Evolutionary conservation across 2,329 filamentous ascomycete species (phyloP).

Genomic region (Rachicladosporium sp.): DNA sequence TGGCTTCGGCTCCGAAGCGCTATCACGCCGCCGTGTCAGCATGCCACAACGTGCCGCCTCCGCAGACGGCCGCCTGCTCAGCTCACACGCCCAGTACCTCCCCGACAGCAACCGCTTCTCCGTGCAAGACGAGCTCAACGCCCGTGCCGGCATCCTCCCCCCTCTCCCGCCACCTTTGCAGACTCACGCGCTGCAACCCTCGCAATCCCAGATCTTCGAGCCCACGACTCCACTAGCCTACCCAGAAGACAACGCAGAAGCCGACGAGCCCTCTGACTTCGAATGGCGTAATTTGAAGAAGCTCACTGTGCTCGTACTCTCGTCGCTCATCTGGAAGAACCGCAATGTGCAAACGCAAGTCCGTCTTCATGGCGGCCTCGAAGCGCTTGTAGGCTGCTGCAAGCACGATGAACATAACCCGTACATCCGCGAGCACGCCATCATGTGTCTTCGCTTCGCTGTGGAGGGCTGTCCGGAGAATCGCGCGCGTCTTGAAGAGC

Average conservation of each 20-base stretch:
- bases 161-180: slow-evolving; percentile 18
- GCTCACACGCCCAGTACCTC: slow-evolving; percentile 8
- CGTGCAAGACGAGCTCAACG: slow-evolving; percentile 8
- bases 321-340: slow-evolving; percentile 78
- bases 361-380: slow-evolving; percentile 70
- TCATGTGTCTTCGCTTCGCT: slow-evolving; percentile 70
- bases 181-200: slow-evolving; percentile 2
- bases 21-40: neutral
- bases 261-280: slow-evolving; percentile 53
- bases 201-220: slow-evolving; percentile 21
- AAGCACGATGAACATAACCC: slow-evolving; percentile 87
- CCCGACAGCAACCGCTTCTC: slow-evolving; percentile 9
- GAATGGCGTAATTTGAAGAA: slow-evolving; percentile 81
- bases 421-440: slow-evolving; percentile 83
- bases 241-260: slow-evolving; percentile 30
- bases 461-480: slow-evolving; percentile 59
- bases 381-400: slow-evolving; percentile 79
- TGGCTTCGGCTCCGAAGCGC: no score
- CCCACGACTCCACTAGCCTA: slow-evolving; percentile 29
- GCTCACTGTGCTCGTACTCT: slow-evolving; percentile 80
- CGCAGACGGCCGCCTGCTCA: slow-evolving; percentile 6
- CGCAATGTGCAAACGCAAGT: slow-evolving; percentile 79
- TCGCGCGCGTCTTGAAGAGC: slow-evolving; percentile 56
- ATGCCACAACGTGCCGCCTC: slow-evolving; percentile 7
- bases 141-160: slow-evolving; percentile 26